phyloP scores from a whole-genome alignment of 129 eudicot species.

The Helianthus annuus region DNA sequence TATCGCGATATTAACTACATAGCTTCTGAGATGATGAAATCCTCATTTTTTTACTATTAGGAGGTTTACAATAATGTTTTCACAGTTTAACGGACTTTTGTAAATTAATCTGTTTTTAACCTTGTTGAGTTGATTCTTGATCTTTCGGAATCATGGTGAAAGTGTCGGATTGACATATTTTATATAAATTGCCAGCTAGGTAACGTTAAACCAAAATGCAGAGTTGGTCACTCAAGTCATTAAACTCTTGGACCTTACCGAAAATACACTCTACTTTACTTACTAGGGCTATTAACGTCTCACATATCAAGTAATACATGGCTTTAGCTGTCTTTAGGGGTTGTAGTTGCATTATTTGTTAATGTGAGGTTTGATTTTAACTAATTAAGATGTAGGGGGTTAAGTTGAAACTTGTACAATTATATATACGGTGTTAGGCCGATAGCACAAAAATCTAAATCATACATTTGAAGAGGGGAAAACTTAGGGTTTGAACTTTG shows the following conservation, averaged over 20 bases:
- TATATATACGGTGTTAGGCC: slow-evolving; percentile 1
- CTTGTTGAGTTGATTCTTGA: background rate
- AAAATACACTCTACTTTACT: background rate
- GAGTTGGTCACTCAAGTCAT: background rate
- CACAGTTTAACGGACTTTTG: too few relatives aligned
- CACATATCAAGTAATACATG: too few relatives aligned
- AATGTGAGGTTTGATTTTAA: slow-evolving; percentile 1
- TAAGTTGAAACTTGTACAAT: slow-evolving; percentile 5
- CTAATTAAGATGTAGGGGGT: background rate
- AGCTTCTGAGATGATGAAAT: too few relatives aligned
- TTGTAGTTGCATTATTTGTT: slow-evolving; percentile 15
- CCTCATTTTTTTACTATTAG: background rate
- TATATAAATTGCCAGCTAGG: background rate
- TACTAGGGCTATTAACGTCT: too few relatives aligned
- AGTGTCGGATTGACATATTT: background rate
- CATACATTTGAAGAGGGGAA: background rate
- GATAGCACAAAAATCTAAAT: background rate
- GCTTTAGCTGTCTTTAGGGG: background rate
- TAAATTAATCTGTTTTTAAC: background rate
- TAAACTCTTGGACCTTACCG: background rate
- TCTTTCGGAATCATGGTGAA: background rate
- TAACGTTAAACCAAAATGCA: background rate
- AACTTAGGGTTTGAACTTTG: background rate
- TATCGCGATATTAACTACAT: too few relatives aligned
- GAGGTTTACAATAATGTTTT: background rate